These are phyloP conservation scores for Pseudogymnoascus sp. DNA, from an alignment of 2,329 filamentous ascomycete genomes.

Conservation along the genomic window DNA sequence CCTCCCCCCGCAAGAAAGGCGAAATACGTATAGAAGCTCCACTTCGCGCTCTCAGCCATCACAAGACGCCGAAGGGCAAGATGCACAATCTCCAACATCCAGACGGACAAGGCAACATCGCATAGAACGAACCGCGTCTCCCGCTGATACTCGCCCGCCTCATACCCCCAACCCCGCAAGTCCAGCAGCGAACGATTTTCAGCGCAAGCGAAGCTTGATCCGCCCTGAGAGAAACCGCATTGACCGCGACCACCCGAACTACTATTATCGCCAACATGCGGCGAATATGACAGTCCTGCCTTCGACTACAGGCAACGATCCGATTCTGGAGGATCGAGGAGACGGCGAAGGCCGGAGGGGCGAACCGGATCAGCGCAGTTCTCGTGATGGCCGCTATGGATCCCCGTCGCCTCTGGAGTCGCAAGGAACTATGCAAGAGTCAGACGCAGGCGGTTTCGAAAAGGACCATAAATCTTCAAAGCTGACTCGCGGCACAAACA, in stretches of 20 bases:
- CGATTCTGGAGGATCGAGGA: slow-evolving; percentile 70
- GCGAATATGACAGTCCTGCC: slow-evolving; percentile 85
- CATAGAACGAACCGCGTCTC: slow-evolving; percentile 31
- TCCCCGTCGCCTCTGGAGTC: slow-evolving; percentile 16
- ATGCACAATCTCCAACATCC: slow-evolving; percentile 9
- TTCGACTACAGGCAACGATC: slow-evolving; percentile 87
- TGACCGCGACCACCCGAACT: slow-evolving; percentile 83
- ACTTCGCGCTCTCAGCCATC: slow-evolving; percentile 56
- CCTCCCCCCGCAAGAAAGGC: slow-evolving; percentile 51
- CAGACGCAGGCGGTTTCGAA: not conserved
- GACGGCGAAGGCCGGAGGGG: slow-evolving; percentile 31
- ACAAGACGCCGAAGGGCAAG: slow-evolving; percentile 55
- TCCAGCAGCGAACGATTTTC: slow-evolving; percentile 31
- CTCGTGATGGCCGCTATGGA: slow-evolving; percentile 24
- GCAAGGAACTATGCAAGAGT: not conserved
- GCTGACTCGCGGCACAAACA: slow-evolving; percentile 33
- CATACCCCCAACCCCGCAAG: slow-evolving; percentile 23
- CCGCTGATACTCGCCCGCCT: slow-evolving; percentile 24
- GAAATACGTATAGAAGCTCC: slow-evolving; percentile 58
- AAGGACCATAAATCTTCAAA: not conserved
- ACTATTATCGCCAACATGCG: slow-evolving; percentile 90
- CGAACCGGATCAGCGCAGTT: slow-evolving; percentile 24
- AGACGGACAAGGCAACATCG: slow-evolving; percentile 8
- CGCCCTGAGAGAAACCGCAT: slow-evolving; percentile 81
- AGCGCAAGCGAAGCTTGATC: slow-evolving; percentile 79